Base-by-base conservation (phyloP, 371 early-diverging fungal genomes). In the Rhizopus microsporus region DNA sequence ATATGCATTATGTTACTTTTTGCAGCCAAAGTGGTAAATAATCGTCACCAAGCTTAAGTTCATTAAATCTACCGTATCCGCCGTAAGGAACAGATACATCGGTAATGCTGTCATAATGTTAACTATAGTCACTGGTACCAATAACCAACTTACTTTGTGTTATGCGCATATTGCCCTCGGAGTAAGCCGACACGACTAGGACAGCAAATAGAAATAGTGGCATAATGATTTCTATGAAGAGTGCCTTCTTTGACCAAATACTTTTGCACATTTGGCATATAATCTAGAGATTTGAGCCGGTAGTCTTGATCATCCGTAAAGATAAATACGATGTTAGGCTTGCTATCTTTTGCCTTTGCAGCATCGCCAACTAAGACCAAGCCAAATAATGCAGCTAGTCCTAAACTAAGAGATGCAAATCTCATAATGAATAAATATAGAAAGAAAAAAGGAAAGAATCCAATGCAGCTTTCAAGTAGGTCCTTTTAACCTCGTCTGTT, bases 231-330 rank as follows among this genome's bases (percentile, higher is more conserved):
- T 15, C 62, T 69, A 38, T 80, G 83, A 39, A 69, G 43, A 1
- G 88, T 85, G 6, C 88, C 88, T 60, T 84, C 58, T 6, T 85
- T 48, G 3, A 83, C 74, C 29, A 88, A 47, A 38, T 82, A 69
- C 57, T 86, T 86, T 63, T 88, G 77, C n/a, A 86, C 69, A 52
- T 79, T 62, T 1, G 88, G 88, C 80, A 84, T 79, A 60, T 83
- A 81, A 15, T 82, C 74, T 13, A 86, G 59, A 3, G 86, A 86
- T 48, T 82, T 71, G 65, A 82, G 54, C 4, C 56, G 59, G 10
- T 71, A 63, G 59, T 86, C 88, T 59, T 85, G 88, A 43, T 87
- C 88, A 60, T 87, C 88, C 0, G 85, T 82, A 49, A 87, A 71
- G 48, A 87, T 74, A 57, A 87, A 78, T 2, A 87, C 44, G 42